A percentile compares a stretch with the other conserved stretches of the same genome.
phyloP scores from a whole-genome alignment of 257 asterid species.

The Echium plantagineum region DNA sequence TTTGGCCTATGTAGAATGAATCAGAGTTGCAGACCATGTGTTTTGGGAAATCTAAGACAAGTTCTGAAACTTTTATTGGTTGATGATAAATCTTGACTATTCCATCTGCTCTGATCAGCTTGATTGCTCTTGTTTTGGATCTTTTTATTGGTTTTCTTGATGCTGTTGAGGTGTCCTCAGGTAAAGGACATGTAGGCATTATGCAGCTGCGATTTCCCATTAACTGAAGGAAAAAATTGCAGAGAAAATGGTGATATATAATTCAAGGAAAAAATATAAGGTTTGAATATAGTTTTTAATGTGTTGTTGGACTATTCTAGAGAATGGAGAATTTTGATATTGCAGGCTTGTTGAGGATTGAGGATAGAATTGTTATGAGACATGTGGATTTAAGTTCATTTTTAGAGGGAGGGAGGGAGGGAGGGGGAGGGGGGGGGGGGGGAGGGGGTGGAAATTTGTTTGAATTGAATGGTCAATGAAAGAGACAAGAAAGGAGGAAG shows the following conservation, averaged over 20 bases:
- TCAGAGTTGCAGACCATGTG: conserved; percentile 49
- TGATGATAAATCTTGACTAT: conserved; percentile 30
- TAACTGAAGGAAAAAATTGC: neutral
- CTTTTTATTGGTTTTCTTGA: neutral
- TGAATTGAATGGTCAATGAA: conserved; percentile 1
- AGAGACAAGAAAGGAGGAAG: neutral
- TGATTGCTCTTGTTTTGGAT: conserved; percentile 1
- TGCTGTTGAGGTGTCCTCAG: neutral
- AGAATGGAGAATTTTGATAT: neutral
- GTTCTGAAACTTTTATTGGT: conserved; percentile 25
- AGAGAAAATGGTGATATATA: neutral
- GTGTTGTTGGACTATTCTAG: neutral
- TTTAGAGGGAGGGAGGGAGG: too few relatives aligned
- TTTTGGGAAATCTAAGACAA: conserved; percentile 38
- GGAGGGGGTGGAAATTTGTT: neutral
- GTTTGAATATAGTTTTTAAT: neutral
- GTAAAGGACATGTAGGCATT: neutral
- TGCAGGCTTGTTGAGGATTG: neutral
- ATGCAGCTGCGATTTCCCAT: neutral
- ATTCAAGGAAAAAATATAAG: neutral
- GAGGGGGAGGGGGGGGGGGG: too few relatives aligned
- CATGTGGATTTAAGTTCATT: neutral
- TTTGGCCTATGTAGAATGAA: conserved; percentile 43
- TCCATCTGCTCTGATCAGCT: conserved; percentile 30
- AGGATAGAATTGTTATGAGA: too few relatives aligned